These are phyloP conservation scores for Magnaporthales sp. DNA, from an alignment of 2,329 filamentous ascomycete species.

Conservation along the genomic window DNA sequence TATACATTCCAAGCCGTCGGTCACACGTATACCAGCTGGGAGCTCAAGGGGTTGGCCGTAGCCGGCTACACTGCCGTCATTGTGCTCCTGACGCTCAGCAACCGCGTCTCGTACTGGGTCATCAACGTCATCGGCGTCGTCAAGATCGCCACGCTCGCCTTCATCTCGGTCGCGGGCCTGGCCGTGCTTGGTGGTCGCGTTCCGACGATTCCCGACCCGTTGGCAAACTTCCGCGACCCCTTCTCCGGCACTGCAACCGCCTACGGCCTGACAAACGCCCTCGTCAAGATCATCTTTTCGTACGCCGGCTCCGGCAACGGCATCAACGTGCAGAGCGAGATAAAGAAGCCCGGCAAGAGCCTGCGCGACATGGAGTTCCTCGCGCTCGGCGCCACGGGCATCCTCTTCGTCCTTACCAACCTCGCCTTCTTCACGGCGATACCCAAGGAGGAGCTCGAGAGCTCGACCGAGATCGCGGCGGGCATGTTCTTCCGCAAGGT, in stretches of 20 bases:
- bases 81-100: slow-evolving; percentile 39
- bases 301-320: slow-evolving; percentile 49
- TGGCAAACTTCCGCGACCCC: slow-evolving; percentile 41
- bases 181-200: slow-evolving; percentile 48
- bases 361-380: slow-evolving; percentile 17
- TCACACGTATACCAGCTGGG: slow-evolving; percentile 30
- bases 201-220: slow-evolving; percentile 37
- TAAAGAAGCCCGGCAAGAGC: slow-evolving; percentile 14
- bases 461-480: slow-evolving; percentile 51
- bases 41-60: slow-evolving; percentile 56
- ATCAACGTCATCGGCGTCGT: slow-evolving; percentile 44
- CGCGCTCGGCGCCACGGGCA: slow-evolving; percentile 47
- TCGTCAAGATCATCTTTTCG: slow-evolving; percentile 49
- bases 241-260: slow-evolving; percentile 32
- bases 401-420: slow-evolving; percentile 55
- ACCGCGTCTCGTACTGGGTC: slow-evolving; percentile 40
- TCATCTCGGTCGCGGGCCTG: slow-evolving; percentile 45
- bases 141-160: slow-evolving; percentile 50
- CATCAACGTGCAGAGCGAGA: slow-evolving; percentile 51
- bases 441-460: slow-evolving; percentile 46
- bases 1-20: slow-evolving; percentile 4
- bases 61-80: slow-evolving; percentile 52
- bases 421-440: slow-evolving; percentile 58
- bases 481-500: slow-evolving; percentile 53
- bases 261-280: slow-evolving; percentile 41